Evolutionary conservation across 352 stramenopile species (phyloP), one percentile per base, ranked within the genome.

Genomic region (Globisporangium uncinulatum): DNA sequence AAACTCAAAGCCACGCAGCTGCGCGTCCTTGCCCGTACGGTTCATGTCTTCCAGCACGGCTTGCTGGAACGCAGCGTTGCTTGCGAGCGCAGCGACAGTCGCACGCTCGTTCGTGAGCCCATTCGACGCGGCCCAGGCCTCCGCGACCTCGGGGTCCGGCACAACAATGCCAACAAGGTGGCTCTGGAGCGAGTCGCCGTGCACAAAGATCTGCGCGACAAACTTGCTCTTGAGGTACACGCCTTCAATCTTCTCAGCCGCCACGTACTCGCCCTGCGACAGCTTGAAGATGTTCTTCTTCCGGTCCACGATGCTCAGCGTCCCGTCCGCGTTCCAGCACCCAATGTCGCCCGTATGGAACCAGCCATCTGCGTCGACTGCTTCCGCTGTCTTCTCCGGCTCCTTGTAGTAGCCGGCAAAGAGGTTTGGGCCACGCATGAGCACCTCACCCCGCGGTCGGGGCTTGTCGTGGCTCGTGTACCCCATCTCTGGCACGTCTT

Each of bases 261-360:
- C 94, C 6, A 99, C 85, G 71, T 99, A 99, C 73, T 99, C 96
- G 47, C 95, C 96, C 66, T 97, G 86, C 20, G 86, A 82, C 15
- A 97, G 83, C 82, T 97, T 97, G 74, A 97, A 97, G 65, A 97
- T 95, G 70, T 97, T 97, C 72, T 97, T 96, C 76, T 94, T 95
- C 49, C 87, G 83, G 54, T 95, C 87, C 39, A 96, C 86, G 66
- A 98, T 97, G 52, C 78, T 81, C 48, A 98, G 66, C 52, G 84
- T 96, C 34, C 92, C 92, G 61, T 98, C 85, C 29, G 85, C 84
- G 71, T 99, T 98, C 74, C 98, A 97, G 43, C 77, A 79, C 13
- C 94, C 97, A 44, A 99, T 87, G 77, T 99, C 97, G 13, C 97
- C 97, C 1, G 96, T 99, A 73, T 98, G 92, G 66, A 99, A 98